phyloP scores from a whole-genome alignment of 768 basidiomycete species.

The Auriscalpium orientale region DNA sequence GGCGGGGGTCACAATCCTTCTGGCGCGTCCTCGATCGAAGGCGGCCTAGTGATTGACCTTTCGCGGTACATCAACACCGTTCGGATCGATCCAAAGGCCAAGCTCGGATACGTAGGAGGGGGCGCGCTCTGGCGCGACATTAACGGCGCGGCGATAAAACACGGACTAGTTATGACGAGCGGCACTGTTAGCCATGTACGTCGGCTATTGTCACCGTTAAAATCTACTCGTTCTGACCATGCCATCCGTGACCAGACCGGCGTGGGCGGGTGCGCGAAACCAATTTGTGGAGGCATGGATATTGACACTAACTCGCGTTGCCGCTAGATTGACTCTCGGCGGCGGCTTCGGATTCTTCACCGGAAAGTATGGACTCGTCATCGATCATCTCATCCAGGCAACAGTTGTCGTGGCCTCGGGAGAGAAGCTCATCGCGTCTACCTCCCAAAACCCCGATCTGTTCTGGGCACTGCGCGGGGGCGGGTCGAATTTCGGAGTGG shows the following conservation, averaged over 20 bases:
- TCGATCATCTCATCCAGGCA: slow-evolving; percentile 39
- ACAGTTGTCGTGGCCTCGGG: slow-evolving; percentile 39
- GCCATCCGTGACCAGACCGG: slow-evolving; percentile 29
- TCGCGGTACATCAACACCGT: slow-evolving; percentile 32
- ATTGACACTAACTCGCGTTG: background rate
- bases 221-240: background rate
- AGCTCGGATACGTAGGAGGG: slow-evolving; percentile 34
- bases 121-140: slow-evolving; percentile 39
- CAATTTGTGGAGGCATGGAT: background rate
- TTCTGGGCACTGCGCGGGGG: slow-evolving; percentile 46
- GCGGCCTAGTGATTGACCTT: slow-evolving; percentile 42
- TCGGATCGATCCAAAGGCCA: slow-evolving; percentile 29
- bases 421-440: slow-evolving; percentile 23
- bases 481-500: slow-evolving; percentile 47
- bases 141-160: slow-evolving; percentile 31
- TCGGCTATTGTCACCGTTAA: background rate
- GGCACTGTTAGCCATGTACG: slow-evolving; percentile 43
- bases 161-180: slow-evolving; percentile 39
- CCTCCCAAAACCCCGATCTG: slow-evolving; percentile 27
- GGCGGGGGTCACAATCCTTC: slow-evolving; percentile 40
- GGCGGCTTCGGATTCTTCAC: slow-evolving; percentile 49
- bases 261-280: slow-evolving; percentile 35
- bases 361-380: slow-evolving; percentile 29
- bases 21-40: slow-evolving; percentile 36
- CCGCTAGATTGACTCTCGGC: slow-evolving; percentile 36